Conservation (phyloP, 2,329 filamentous ascomycete species). For the Pseudogymnoascus sp. region DNA sequence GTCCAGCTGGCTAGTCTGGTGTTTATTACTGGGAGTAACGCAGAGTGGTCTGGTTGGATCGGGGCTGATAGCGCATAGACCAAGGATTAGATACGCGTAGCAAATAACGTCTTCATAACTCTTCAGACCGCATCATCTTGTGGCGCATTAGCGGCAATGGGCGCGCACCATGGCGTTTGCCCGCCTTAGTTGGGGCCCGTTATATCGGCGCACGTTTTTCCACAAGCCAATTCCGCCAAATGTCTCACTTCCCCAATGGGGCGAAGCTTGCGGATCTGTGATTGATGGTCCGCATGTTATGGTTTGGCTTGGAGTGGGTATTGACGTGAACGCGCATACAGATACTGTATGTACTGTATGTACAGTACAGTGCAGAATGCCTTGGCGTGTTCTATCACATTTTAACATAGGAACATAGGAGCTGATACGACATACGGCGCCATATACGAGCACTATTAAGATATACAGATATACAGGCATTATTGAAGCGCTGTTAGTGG, state of each 20-base stretch:
- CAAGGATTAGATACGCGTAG: background rate
- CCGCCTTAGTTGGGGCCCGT: background rate
- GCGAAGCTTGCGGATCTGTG: slow-evolving; percentile 7
- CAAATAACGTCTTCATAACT: slow-evolving; percentile 4
- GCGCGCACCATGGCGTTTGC: background rate
- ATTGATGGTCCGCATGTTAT: background rate
- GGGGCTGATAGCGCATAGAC: background rate
- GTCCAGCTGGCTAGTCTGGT: background rate
- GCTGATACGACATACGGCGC: background rate
- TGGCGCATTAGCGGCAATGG: background rate
- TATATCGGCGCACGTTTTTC: background rate
- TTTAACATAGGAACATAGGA: background rate
- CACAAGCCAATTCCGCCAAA: background rate
- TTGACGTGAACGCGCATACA: background rate
- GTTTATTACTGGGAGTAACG: background rate
- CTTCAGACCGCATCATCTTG: background rate
- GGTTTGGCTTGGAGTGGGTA: background rate
- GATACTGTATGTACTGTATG: too few species aligned
- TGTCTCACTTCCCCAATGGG: background rate
- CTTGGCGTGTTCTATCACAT: background rate
- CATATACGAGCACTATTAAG: background rate
- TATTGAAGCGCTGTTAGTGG: background rate
- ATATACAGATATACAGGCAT: background rate
- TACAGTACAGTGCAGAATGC: background rate
- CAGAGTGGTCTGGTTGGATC: background rate